phyloP scores from a whole-genome alignment of 139 green algal species.

The Mesotaenium endlicherianum region DNA sequence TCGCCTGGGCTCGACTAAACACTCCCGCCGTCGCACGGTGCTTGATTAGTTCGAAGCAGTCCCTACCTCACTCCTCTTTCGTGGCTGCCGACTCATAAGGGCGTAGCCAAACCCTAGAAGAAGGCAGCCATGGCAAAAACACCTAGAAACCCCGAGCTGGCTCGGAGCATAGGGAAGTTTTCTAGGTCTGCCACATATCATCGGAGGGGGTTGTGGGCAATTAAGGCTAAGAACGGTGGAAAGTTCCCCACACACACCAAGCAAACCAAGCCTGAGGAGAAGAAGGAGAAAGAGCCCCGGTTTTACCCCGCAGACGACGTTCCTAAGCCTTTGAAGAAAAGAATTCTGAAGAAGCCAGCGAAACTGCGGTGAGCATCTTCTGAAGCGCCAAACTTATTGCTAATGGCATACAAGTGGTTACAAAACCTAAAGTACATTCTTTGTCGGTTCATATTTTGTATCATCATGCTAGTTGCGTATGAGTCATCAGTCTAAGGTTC shows the following conservation, averaged over 20 bases:
- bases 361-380: slow-evolving; percentile 76
- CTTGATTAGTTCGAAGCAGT: too few species aligned
- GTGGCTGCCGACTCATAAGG: too few species aligned
- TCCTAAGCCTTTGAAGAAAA: slow-evolving; percentile 69
- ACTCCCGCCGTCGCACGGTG: too few species aligned
- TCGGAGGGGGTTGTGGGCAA: slow-evolving; percentile 76
- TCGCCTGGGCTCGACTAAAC: too few species aligned
- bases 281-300: slow-evolving; percentile 62
- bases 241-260: slow-evolving; percentile 80
- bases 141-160: slow-evolving; percentile 37
- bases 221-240: slow-evolving; percentile 95
- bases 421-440: too few species aligned
- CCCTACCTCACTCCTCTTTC: too few species aligned
- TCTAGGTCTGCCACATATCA: slow-evolving; percentile 69
- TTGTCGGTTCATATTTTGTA: too few species aligned
- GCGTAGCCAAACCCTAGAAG: too few species aligned
- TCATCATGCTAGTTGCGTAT: too few species aligned
- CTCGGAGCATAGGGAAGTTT: slow-evolving; percentile 57
- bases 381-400: background rate
- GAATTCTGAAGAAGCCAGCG: slow-evolving; percentile 67
- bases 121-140: slow-evolving; percentile 30
- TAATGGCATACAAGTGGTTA: too few species aligned
- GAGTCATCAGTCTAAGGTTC: too few species aligned
- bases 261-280: slow-evolving; percentile 61
- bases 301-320: slow-evolving; percentile 96